Base-by-base conservation (phyloP, 164 flowering plant species). In the Warburgia ugandensis region DNA sequence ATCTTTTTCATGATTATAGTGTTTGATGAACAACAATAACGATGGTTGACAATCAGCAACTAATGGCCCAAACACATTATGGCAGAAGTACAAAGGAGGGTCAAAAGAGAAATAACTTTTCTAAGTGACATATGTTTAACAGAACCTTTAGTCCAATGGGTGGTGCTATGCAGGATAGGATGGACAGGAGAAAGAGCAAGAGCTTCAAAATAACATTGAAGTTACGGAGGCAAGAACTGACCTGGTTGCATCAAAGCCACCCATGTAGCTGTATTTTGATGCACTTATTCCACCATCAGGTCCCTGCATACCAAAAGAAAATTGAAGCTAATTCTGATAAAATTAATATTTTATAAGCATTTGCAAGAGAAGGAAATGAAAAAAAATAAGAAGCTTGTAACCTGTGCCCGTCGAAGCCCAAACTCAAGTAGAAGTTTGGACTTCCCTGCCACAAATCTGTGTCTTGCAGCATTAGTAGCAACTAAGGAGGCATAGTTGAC, bases 161-260 rank as follows among this genome's bases (percentile, higher is more conserved):
- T n/a, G n/a, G n/a, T n/a, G n/a, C n/a, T n/a, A n/a, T n/a, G n/a
- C n/a, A n/a, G n/a, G n/a, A n/a, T n/a, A n/a, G n/a, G 25, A 42
- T 42, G 12, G 6, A 16, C 17, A 42, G 20, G 20, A 2, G 10
- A 2, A 22, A 45, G 13, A 23, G 23, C 28, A 45, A 45, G 23
- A 10, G 5, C 19, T 2, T 6, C 48, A 8, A 45, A 12, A 22
- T 45, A 13, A 1, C 5, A 45, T 13, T 5, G 12, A 10, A 4
- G 48, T 7, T 22, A 22, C 28, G 4, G 21, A 16, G 20, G 43
- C 41, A 30, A 48, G 10, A 45, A 54, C 30, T 37, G 62, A 94
- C 99, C 97, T 89, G 51, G 97, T 83, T 39, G 99, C 99, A 70
- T 94, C 95, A 63, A 94, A 94, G 46, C 99, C 99, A 58, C 97